phyloP scores from a whole-genome alignment of 2,329 filamentous ascomycete genomes.

The Aspergillus sp. region DNA sequence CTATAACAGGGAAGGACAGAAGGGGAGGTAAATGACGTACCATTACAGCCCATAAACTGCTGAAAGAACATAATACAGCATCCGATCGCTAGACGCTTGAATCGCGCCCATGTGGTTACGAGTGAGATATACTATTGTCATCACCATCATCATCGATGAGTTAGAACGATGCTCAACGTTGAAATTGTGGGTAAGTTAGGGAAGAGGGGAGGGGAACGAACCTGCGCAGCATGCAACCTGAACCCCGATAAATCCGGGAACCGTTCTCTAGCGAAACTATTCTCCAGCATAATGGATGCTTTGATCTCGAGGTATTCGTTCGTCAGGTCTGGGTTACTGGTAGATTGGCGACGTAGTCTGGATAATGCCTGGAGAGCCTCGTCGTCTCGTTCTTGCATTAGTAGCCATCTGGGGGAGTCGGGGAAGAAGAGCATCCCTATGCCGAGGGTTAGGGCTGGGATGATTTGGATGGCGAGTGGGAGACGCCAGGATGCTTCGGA shows the following conservation, averaged over 20 bases:
- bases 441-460: slow-evolving; percentile 42
- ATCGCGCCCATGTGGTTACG: slow-evolving; percentile 38
- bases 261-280: slow-evolving; percentile 33
- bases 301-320: slow-evolving; percentile 56
- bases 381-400: slow-evolving; percentile 29
- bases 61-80: slow-evolving; percentile 47
- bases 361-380: slow-evolving; percentile 24
- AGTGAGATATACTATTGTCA: slow-evolving; percentile 34
- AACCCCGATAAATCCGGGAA: slow-evolving; percentile 33
- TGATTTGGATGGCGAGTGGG: slow-evolving; percentile 51
- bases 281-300: slow-evolving; percentile 45
- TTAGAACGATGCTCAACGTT: not conserved
- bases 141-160: not conserved
- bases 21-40: slow-evolving; percentile 19
- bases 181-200: not conserved
- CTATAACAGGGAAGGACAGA: too few relatives aligned
- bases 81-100: slow-evolving; percentile 42
- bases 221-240: slow-evolving; percentile 36
- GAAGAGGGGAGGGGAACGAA: slow-evolving; percentile 8
- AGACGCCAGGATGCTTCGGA: slow-evolving; percentile 53
- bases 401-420: slow-evolving; percentile 56
- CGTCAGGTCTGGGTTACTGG: slow-evolving; percentile 51
- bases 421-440: slow-evolving; percentile 54
- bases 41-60: slow-evolving; percentile 53
- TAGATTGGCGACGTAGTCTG: slow-evolving; percentile 3